Evolutionary conservation across 768 basidiomycete species (phyloP).

Genomic region (Leccinum truebloodii): DNA sequence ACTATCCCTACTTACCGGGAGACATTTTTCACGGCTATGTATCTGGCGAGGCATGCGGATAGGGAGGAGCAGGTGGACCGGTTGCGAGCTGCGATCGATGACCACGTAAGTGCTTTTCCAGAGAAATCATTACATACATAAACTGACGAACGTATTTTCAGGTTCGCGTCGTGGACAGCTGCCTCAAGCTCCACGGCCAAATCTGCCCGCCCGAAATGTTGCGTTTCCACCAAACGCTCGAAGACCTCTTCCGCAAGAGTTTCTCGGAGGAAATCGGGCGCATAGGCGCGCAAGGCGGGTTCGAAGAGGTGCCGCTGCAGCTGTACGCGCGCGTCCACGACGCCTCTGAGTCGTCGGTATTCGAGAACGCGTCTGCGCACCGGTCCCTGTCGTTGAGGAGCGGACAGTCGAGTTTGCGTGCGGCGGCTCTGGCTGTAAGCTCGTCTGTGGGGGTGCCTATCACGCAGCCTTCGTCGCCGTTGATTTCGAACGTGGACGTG

Average conservation of each 20-base stretch:
- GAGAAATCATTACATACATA: background rate
- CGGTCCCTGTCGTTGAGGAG: conserved; percentile 51
- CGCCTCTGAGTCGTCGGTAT: conserved; percentile 40
- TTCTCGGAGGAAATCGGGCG: conserved; percentile 81
- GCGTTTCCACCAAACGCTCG: conserved; percentile 89
- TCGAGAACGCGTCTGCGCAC: conserved; percentile 48
- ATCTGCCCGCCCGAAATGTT: conserved; percentile 86
- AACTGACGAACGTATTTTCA: conserved; percentile 31
- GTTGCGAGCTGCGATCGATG: conserved; percentile 73
- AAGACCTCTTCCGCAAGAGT: conserved; percentile 82
- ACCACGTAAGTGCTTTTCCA: conserved; percentile 55
- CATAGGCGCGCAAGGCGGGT: conserved; percentile 57
- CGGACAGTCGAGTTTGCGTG: conserved; percentile 29
- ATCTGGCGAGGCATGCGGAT: conserved; percentile 66
- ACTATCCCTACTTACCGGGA: conserved; percentile 77
- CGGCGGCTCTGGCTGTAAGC: conserved; percentile 49
- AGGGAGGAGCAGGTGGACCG: conserved; percentile 70
- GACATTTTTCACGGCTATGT: conserved; percentile 72
- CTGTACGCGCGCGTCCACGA: conserved; percentile 46
- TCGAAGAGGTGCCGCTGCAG: conserved; percentile 47
- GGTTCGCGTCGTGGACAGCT: conserved; percentile 81
- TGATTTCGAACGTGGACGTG: conserved; percentile 3
- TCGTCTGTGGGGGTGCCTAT: conserved; percentile 39
- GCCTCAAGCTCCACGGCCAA: conserved; percentile 78
- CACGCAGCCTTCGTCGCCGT: conserved; percentile 46